phyloP scores from a whole-genome alignment of 148 eudicot species.

The Chenopodium formosanum region DNA sequence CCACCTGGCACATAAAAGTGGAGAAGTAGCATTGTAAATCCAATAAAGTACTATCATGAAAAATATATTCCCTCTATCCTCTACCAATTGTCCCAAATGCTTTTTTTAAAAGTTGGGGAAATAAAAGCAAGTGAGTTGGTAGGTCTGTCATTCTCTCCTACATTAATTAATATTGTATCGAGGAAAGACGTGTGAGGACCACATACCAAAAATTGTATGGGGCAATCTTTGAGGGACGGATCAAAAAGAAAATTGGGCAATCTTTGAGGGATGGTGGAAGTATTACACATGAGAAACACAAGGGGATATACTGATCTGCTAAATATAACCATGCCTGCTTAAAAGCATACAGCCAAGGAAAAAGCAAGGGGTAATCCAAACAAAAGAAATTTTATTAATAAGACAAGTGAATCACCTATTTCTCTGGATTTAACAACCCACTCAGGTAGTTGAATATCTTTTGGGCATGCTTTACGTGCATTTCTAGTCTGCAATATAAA shows the following conservation, averaged over 20 bases:
- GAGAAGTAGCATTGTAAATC: not conserved
- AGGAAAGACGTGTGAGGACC: too few species aligned
- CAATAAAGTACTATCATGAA: not conserved
- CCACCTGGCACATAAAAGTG: constrained; percentile 57
- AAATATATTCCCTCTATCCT: not conserved
- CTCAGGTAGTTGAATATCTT: constrained; percentile 66
- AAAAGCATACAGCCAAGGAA: not conserved
- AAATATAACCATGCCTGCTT: not conserved
- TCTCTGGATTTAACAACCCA: constrained; percentile 85
- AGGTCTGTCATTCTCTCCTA: too few species aligned
- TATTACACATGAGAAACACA: not conserved
- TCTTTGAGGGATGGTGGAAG: too few species aligned
- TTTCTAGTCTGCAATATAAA: constrained; percentile 63
- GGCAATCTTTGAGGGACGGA: too few species aligned
- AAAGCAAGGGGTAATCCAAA: not conserved
- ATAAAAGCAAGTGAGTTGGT: too few species aligned
- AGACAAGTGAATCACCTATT: constrained; percentile 52
- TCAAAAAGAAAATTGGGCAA: too few species aligned
- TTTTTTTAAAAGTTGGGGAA: too few species aligned
- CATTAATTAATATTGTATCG: too few species aligned
- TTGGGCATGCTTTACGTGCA: constrained; percentile 90
- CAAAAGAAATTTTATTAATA: not conserved
- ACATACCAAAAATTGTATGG: too few species aligned
- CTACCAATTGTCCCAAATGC: too few species aligned
- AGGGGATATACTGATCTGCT: not conserved